Percentiles rank a stretch among this genome's conserved stretches.
Conservation (phyloP, 2,329 filamentous ascomycete genomes). For the Paecilomyces sp. region DNA sequence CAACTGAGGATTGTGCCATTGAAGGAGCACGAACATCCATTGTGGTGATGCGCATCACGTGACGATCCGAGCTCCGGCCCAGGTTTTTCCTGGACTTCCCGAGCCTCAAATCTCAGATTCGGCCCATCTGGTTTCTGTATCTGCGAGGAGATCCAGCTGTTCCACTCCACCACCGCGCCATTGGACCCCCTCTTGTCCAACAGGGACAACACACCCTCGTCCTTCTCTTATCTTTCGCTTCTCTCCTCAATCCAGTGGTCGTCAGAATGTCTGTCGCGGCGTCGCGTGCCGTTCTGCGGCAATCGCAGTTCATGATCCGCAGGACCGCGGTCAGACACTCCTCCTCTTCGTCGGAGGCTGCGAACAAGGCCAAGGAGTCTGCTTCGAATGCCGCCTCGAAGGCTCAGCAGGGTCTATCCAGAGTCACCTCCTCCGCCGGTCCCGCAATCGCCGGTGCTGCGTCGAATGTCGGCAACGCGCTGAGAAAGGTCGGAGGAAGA, state of each 20-base stretch:
- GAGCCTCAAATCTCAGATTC: constrained; percentile 32
- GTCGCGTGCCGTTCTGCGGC: constrained; percentile 39
- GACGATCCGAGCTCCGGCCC: constrained; percentile 8
- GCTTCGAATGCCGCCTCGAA: constrained; percentile 45
- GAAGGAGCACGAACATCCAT: not conserved
- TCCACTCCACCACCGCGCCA: constrained; percentile 25
- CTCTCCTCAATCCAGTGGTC: constrained; percentile 16
- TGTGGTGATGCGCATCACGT: constrained; percentile 12
- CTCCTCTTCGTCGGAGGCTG: constrained; percentile 39
- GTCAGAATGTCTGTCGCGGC: constrained; percentile 37
- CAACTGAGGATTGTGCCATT: not conserved
- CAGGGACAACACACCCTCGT: constrained; percentile 18
- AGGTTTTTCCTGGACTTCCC: constrained; percentile 33
- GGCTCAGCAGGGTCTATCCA: constrained; percentile 75
- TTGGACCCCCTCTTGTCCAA: constrained; percentile 30
- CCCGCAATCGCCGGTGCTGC: constrained; percentile 69
- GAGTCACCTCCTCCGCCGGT: constrained; percentile 72
- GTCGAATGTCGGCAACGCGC: constrained; percentile 56
- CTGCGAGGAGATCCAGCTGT: constrained; percentile 22
- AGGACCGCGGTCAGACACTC: constrained; percentile 40
- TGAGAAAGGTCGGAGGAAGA: constrained; percentile 73
- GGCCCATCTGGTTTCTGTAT: constrained; percentile 20
- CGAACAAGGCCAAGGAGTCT: constrained; percentile 38
- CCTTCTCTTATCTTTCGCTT: constrained; percentile 18
- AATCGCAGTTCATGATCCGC: constrained; percentile 41